These are phyloP conservation scores for Geranium incanum DNA, from an alignment of 441 rosid species.

Conservation along the genomic window DNA sequence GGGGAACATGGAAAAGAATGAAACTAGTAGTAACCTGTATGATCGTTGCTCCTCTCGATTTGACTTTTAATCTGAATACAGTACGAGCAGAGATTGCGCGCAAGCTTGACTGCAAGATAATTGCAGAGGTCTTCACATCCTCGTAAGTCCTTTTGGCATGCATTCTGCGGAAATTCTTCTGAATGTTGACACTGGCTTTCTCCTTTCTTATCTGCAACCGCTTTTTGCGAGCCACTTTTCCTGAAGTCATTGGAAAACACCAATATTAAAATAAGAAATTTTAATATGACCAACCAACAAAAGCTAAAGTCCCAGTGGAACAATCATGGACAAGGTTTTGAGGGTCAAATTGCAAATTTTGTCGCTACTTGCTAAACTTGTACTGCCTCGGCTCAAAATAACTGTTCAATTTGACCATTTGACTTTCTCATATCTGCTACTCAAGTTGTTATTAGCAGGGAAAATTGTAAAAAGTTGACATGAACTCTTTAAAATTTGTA, in stretches of 20 bases:
- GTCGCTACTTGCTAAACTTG: background rate
- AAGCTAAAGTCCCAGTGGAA: constrained; percentile 6
- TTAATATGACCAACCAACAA: constrained; percentile 49
- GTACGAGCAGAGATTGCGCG: constrained; percentile 72
- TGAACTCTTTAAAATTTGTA: too few relatives aligned
- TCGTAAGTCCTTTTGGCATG: constrained; percentile 54
- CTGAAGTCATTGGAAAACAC: constrained; percentile 26
- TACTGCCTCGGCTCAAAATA: background rate
- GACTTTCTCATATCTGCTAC: background rate
- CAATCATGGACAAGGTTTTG: constrained; percentile 1
- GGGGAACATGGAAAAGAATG: constrained; percentile 17
- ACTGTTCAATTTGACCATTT: background rate
- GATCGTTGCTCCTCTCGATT: constrained; percentile 66
- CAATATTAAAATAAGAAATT: background rate
- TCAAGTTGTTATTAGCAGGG: background rate
- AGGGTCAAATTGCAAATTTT: constrained; percentile 9
- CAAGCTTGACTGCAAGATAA: constrained; percentile 63
- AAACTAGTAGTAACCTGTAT: constrained; percentile 53
- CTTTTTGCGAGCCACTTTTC: constrained; percentile 40
- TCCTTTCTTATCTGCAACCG: constrained; percentile 49
- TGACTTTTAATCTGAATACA: constrained; percentile 62
- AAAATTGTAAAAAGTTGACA: too few relatives aligned
- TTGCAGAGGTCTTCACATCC: constrained; percentile 51
- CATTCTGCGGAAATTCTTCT: constrained; percentile 57
- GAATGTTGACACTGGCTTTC: constrained; percentile 75